These are phyloP conservation scores for Ganoderma resinaceum DNA, from an alignment of 1,284 basidiomycete genomes.

Conservation along the genomic window DNA sequence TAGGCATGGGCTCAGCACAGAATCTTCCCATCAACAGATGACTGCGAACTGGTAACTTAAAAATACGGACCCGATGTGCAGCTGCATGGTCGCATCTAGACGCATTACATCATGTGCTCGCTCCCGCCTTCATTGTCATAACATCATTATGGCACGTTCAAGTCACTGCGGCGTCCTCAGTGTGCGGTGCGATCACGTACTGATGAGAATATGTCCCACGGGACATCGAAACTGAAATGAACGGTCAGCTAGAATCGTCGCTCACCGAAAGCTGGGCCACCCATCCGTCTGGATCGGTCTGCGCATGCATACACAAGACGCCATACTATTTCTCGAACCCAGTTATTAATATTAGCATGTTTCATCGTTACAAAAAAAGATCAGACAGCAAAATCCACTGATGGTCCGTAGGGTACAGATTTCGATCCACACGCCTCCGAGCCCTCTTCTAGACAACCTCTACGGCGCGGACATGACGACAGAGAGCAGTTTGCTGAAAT, in stretches of 20 bases:
- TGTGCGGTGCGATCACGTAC: no score
- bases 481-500: slow-evolving; percentile 28
- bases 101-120: background rate
- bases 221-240: no score
- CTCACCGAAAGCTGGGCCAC: no score
- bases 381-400: background rate
- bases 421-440: background rate
- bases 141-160: no score
- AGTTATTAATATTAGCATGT: background rate
- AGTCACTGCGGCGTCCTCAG: no score
- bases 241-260: no score
- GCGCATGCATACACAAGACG: background rate
- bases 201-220: no score
- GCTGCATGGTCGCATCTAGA: background rate
- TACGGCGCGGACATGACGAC: slow-evolving; percentile 4
- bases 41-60: no score
- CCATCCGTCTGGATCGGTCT: background rate
- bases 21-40: no score
- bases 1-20: no score
- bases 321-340: background rate
- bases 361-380: background rate
- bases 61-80: background rate
- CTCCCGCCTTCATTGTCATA: no score
- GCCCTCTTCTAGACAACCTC: background rate
- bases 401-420: no score